Conservation (phyloP, 2,329 filamentous ascomycete genomes). For the Fusarium hostae region DNA sequence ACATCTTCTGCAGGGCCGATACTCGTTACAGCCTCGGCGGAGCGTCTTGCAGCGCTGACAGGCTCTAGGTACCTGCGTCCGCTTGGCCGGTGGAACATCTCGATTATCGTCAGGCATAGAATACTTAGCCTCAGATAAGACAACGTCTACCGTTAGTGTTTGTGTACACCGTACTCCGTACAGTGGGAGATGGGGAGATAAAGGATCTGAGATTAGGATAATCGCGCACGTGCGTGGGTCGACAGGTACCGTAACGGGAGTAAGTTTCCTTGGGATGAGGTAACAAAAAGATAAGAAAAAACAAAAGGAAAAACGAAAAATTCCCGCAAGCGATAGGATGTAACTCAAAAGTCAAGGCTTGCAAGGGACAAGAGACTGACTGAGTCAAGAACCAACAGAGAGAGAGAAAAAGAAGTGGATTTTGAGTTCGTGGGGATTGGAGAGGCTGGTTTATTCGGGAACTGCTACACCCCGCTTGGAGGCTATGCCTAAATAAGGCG, state of each 20-base stretch:
- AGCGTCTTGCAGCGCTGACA: slow-evolving; percentile 57
- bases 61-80: slow-evolving; percentile 56
- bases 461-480: slow-evolving; percentile 13
- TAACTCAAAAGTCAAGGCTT: background rate
- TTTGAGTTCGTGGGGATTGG: background rate
- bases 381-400: background rate
- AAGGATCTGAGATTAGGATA: slow-evolving; percentile 17
- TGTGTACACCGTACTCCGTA: too few relatives aligned
- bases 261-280: slow-evolving; percentile 9
- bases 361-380: background rate
- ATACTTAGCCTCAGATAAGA: slow-evolving; percentile 4
- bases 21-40: slow-evolving; percentile 58
- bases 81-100: slow-evolving; percentile 45
- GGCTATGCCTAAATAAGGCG: background rate
- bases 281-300: slow-evolving; percentile 29
- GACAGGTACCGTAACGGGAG: background rate
- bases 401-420: background rate
- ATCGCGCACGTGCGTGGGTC: slow-evolving; percentile 27
- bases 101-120: slow-evolving; percentile 15
- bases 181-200: background rate
- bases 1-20: slow-evolving; percentile 57
- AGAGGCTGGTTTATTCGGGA: background rate
- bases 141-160: background rate
- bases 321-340: slow-evolving; percentile 4
- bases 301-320: background rate